A percentile compares a stretch with the other conserved stretches of the same genome.
These are phyloP conservation scores for Xylaria sp. DNA, from an alignment of 2,329 filamentous ascomycete genomes.

Conservation along the genomic window DNA sequence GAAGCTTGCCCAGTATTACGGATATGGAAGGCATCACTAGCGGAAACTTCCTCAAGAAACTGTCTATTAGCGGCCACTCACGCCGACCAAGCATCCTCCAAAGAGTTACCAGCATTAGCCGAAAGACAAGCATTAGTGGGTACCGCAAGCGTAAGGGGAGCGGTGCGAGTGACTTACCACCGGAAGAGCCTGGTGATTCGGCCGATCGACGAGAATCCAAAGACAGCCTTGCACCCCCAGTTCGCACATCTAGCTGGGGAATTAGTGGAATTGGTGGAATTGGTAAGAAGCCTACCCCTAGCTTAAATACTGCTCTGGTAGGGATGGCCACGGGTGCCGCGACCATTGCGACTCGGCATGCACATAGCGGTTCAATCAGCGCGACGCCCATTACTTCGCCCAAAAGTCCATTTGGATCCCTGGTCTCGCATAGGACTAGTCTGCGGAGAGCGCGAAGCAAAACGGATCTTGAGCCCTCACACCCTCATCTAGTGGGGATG, in stretches of 20 bases:
- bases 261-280: constrained; percentile 23
- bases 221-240: constrained; percentile 63
- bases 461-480: constrained; percentile 60
- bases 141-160: constrained; percentile 60
- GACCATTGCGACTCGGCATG: constrained; percentile 66
- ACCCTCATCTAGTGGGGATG: constrained; percentile 61
- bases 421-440: constrained; percentile 53
- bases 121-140: constrained; percentile 61
- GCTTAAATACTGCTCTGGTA: constrained; percentile 68
- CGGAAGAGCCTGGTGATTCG: constrained; percentile 42
- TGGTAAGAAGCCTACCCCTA: constrained; percentile 63
- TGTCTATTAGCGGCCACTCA: constrained; percentile 61
- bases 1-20: constrained; percentile 68
- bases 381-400: constrained; percentile 64
- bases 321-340: constrained; percentile 66
- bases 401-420: constrained; percentile 59
- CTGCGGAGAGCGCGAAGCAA: constrained; percentile 68
- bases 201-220: constrained; percentile 54
- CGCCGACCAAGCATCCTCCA: constrained; percentile 67
- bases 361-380: constrained; percentile 70
- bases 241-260: constrained; percentile 63
- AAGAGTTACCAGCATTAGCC: constrained; percentile 61
- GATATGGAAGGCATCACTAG: constrained; percentile 70
- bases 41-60: constrained; percentile 72
- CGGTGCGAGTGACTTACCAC: constrained; percentile 52